Evolutionary conservation across 495 filamentous ascomycete species (phyloP).

Genomic region (Rhypophila decipiens): DNA sequence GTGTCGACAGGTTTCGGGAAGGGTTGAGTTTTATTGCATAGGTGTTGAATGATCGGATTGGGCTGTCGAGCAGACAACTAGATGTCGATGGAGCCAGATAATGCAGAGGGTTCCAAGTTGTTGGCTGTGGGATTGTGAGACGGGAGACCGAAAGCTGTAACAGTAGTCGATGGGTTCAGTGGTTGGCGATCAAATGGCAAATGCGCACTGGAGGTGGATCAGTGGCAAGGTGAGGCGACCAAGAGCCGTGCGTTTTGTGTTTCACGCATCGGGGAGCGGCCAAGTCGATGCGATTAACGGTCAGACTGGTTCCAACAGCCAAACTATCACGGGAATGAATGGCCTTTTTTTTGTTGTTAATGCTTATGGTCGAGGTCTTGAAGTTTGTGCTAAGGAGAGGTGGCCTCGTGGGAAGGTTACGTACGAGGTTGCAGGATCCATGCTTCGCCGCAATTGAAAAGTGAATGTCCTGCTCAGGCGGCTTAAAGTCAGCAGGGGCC

Average conservation of each 20-base stretch:
- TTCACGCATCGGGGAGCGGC: background rate
- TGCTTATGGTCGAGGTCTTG: background rate
- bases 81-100: too few relatives aligned
- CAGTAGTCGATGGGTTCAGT: background rate
- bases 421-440: too few relatives aligned
- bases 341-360: background rate
- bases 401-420: too few relatives aligned
- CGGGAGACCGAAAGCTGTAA: background rate
- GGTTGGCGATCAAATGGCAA: too few relatives aligned
- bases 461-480: too few relatives aligned
- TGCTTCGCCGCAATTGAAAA: too few relatives aligned
- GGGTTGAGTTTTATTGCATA: background rate
- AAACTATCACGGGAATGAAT: background rate
- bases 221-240: background rate
- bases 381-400: conserved; percentile 4
- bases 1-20: background rate
- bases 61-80: too few relatives aligned
- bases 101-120: too few relatives aligned
- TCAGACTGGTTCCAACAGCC: too few relatives aligned
- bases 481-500: too few relatives aligned
- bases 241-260: background rate
- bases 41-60: background rate
- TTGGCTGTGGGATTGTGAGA: background rate
- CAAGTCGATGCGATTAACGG: too few relatives aligned
- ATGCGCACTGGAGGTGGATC: background rate